These are phyloP conservation scores for Epichloe scottii DNA, from an alignment of 2,329 filamentous ascomycete species.

Conservation along the genomic window DNA sequence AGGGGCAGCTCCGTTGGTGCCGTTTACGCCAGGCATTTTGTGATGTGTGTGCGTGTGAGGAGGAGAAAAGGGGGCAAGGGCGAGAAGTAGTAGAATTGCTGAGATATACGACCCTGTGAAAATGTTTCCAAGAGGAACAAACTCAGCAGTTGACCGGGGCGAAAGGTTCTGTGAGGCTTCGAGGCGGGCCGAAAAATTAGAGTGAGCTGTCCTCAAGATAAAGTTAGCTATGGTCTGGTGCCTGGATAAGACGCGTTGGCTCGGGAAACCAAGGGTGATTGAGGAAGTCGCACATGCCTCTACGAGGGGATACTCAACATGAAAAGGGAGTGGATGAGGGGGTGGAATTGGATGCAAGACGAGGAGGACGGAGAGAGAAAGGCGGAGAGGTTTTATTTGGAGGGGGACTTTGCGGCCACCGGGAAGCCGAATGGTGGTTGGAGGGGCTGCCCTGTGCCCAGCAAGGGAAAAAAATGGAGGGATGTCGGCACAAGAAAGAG, in stretches of 20 bases:
- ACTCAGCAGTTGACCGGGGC: background rate
- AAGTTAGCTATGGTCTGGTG: background rate
- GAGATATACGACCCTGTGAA: background rate
- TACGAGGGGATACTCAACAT: background rate
- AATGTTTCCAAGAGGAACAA: constrained; percentile 1
- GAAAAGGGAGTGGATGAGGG: background rate
- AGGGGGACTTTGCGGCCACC: background rate
- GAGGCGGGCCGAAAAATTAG: background rate
- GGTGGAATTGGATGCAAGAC: background rate
- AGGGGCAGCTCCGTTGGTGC: constrained; percentile 29
- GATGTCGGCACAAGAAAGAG: background rate
- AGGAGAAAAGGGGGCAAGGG: background rate
- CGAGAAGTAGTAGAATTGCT: background rate
- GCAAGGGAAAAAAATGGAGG: background rate
- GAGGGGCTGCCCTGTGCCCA: constrained; percentile 2
- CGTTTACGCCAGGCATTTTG: constrained; percentile 42
- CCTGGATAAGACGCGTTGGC: background rate
- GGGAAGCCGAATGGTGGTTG: constrained; percentile 2
- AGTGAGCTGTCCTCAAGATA: background rate
- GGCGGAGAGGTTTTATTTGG: constrained; percentile 7
- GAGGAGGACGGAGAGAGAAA: constrained; percentile 5
- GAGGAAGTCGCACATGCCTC: constrained; percentile 1
- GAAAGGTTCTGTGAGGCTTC: background rate
- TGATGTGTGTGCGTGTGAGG: constrained; percentile 9
- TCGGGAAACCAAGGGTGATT: background rate